Evolutionary conservation across 208 protist genomes (phyloP), one percentile per base, ranked within the genome.

Genomic region (Acanthamoeba castellanii): DNA sequence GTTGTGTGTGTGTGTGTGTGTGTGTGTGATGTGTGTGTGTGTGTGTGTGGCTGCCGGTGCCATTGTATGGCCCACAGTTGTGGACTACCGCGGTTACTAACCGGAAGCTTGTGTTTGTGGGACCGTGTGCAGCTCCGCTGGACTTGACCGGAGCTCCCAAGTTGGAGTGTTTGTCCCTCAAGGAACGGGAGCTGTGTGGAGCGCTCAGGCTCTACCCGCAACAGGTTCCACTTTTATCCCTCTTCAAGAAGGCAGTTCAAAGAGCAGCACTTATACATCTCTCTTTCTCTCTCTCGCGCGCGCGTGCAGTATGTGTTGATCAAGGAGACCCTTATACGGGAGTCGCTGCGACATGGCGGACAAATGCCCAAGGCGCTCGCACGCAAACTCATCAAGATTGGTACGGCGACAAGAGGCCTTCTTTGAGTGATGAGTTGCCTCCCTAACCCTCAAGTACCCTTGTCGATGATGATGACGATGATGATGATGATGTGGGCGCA

Each of bases 301-400:
- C 25, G n/a, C 34, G n/a, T 78, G 0, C 42, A 82, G 74, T 89
- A 89, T n/a, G 52, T 68, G 32, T n/a, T 89, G 27, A 89, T 89
- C 27, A 89, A 89, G 52, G 82, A 89, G 82, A 89, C 82, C 5
- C 82, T 89, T 0, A 68, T 89, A 2, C 82, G 82, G 8, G 82
- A 89, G 55, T 68, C 47, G 52, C 55, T 89, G 22, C 82, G 82
- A 52, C 74, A 82, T 42, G 55, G 55, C 25, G 82, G 82, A 1
- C 55, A 66, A 59, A 68, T 89, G 82, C 52, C 55, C 8, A 89
- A 89, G 32, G 55, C 32, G 7, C 82, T 68, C 30, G 82, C 82
- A 0, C 47, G 55, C 22, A 89, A 89, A 30, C 42, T 89, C 30
- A 66, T 89, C 25, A 89, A 89, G 27, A 89, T 89, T 27, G 82